A percentile compares a stretch with the other conserved stretches of the same genome.
Evolutionary conservation across 192 early-diverging fungal genomes (phyloP).

Genomic region (Coemansia sp.): DNA sequence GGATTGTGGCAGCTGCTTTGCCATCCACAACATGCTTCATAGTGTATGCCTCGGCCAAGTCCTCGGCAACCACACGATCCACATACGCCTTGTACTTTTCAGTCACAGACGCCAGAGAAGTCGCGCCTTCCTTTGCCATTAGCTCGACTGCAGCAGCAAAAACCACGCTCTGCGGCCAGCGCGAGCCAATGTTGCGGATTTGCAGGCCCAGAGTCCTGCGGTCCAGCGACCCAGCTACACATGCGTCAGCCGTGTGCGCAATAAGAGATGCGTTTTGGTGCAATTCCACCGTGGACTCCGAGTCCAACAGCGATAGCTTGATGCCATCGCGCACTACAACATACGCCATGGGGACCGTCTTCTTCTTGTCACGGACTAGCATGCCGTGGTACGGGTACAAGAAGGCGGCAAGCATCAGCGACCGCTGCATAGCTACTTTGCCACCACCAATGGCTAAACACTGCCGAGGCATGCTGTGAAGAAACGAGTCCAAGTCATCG

Average conservation of each 20-base stretch:
- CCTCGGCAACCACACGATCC: constrained; percentile 2
- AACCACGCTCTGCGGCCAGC: constrained; percentile 56
- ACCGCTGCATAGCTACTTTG: constrained; percentile 17
- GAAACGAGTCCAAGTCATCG: not conserved
- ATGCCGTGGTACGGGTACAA: constrained; percentile 56
- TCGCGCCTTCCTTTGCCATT: not conserved
- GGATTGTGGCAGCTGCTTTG: constrained; percentile 56
- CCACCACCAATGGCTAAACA: not conserved
- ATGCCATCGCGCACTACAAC: constrained; percentile 60
- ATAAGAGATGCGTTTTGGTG: constrained; percentile 19
- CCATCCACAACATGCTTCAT: constrained; percentile 58
- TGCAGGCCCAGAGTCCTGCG: constrained; percentile 55
- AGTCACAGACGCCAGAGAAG: not conserved
- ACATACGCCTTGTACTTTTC: constrained; percentile 33
- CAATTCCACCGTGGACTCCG: constrained; percentile 17
- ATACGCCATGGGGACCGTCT: constrained; percentile 40
- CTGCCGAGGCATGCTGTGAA: constrained; percentile 1
- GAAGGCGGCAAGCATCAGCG: constrained; percentile 58
- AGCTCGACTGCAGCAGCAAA: constrained; percentile 54
- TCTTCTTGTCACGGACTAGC: constrained; percentile 47
- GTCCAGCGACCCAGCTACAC: not conserved
- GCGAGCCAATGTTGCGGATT: constrained; percentile 58
- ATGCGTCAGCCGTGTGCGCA: not conserved
- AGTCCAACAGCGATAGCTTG: constrained; percentile 55
- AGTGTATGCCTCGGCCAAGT: constrained; percentile 20